These are phyloP conservation scores for Podaxis mareebaensis DNA, from an alignment of 768 basidiomycete genomes.

Conservation along the genomic window DNA sequence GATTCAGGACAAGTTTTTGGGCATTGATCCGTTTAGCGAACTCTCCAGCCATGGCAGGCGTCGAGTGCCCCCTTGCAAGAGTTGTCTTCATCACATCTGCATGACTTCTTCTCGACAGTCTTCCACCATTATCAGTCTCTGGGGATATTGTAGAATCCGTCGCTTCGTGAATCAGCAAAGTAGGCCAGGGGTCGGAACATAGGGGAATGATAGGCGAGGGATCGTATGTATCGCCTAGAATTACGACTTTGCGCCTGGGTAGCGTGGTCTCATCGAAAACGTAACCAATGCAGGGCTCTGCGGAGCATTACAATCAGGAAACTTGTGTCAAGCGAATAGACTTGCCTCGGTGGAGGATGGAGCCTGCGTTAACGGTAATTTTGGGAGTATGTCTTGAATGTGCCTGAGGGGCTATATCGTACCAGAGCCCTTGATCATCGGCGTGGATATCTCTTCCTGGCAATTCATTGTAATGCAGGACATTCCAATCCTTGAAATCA, in stretches of 20 bases:
- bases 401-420: slow-evolving; percentile 41
- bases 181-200: slow-evolving; percentile 46
- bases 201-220: slow-evolving; percentile 60
- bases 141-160: slow-evolving; percentile 73
- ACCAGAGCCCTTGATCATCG: slow-evolving; percentile 65
- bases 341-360: slow-evolving; percentile 75
- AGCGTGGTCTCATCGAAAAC: slow-evolving; percentile 59
- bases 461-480: slow-evolving; percentile 64
- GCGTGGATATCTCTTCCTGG: slow-evolving; percentile 61
- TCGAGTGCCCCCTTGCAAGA: slow-evolving; percentile 74
- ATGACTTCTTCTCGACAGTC: slow-evolving; percentile 40
- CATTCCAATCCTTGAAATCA: slow-evolving; percentile 28
- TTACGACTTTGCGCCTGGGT: slow-evolving; percentile 62
- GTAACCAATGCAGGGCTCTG: slow-evolving; percentile 82
- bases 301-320: background rate
- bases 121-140: slow-evolving; percentile 45
- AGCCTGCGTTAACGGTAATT: slow-evolving; percentile 69
- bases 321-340: slow-evolving; percentile 7
- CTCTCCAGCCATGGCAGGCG: slow-evolving; percentile 73
- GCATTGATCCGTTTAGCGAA: slow-evolving; percentile 69
- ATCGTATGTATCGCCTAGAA: slow-evolving; percentile 80
- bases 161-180: slow-evolving; percentile 84
- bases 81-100: slow-evolving; percentile 49
- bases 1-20: slow-evolving; percentile 68
- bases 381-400: slow-evolving; percentile 37